These are phyloP conservation scores for Candida nemodendra DNA, from an alignment of 805 yeast genomes.

Conservation along the genomic window DNA sequence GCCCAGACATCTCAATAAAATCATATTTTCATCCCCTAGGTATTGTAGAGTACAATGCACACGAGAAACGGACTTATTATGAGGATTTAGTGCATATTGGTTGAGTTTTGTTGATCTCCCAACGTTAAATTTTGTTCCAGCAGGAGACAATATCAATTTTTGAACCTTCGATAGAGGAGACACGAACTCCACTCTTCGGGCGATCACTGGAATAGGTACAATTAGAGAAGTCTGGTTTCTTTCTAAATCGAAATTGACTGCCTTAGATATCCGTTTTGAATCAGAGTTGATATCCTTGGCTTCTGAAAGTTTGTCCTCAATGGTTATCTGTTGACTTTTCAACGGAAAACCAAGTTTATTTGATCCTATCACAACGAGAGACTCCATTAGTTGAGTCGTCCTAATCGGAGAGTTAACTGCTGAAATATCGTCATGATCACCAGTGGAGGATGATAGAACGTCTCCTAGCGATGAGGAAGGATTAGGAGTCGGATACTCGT, in stretches of 20 bases:
- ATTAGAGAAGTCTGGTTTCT: constrained; percentile 36
- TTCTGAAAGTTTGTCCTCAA: background rate
- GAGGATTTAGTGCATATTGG: constrained; percentile 46
- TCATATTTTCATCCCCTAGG: constrained; percentile 35
- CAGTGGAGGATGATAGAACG: constrained; percentile 18
- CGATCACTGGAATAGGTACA: constrained; percentile 6
- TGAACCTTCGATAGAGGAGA: constrained; percentile 39
- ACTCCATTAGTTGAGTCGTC: background rate
- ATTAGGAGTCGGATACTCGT: constrained; percentile 65
- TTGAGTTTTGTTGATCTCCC: constrained; percentile 71
- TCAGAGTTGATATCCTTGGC: constrained; percentile 2
- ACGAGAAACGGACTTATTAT: constrained; percentile 63
- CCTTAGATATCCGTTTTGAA: background rate
- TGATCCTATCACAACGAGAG: too few species aligned
- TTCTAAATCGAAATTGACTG: constrained; percentile 14
- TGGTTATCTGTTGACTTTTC: too few species aligned
- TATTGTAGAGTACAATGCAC: constrained; percentile 57
- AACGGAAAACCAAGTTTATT: background rate
- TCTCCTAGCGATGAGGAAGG: constrained; percentile 59
- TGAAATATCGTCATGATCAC: constrained; percentile 2
- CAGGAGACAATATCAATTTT: constrained; percentile 39
- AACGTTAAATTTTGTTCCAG: constrained; percentile 41
- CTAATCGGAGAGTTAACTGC: background rate
- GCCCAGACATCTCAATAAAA: constrained; percentile 71
- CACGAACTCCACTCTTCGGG: constrained; percentile 25